Evolutionary conservation across 192 early-diverging fungal genomes (phyloP), one percentile per base, ranked within the genome.

Genomic region (Coemansia sp.): DNA sequence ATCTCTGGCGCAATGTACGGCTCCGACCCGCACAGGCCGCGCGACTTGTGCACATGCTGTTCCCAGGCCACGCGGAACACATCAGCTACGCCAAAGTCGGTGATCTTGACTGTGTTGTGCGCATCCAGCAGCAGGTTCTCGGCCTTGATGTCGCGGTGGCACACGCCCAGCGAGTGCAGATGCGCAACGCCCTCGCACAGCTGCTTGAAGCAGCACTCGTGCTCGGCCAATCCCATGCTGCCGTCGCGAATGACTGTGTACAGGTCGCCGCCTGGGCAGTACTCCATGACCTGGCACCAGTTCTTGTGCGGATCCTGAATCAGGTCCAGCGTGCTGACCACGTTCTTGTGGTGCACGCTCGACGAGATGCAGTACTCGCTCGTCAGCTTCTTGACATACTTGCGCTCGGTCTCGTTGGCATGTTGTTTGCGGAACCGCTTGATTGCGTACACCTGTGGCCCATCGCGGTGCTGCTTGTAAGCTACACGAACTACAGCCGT

Each of bases 1-100:
- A 85, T 85, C 81, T 96, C 96, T 4, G 96, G 96, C 14, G 96
- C 95, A 84, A 97, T 98, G 73, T 98, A 98, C 13, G 94, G 94
- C 57, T 94, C 94, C 19, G 91, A 93, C 20, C 97, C 97, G 71
- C 92, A 94, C 53, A 95, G 77, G n/a, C 96, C 95, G 49, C 88
- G 83, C 59, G 92, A 93, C 48, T 90, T 85, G 69, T 92, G 92
- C 54, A 87, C 56, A 48, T 75, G 68, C 48, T 79, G 86, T 71
- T 94, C 88, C 88, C 94, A 96, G 41, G 89, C 89, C 29, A 89
- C 89, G 61, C 90, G 85, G 82, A 98, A 97, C 7, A 98, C 97
- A 70, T 94, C 93, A 2, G 92, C 91, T 12, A 97, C 94, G 50
- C 97, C 97, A 86, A 98, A 98, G 84, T 98, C 96, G 9, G 96